Evolutionary conservation across 768 basidiomycete genomes (phyloP).

Genomic region (Termitomyces sp.): DNA sequence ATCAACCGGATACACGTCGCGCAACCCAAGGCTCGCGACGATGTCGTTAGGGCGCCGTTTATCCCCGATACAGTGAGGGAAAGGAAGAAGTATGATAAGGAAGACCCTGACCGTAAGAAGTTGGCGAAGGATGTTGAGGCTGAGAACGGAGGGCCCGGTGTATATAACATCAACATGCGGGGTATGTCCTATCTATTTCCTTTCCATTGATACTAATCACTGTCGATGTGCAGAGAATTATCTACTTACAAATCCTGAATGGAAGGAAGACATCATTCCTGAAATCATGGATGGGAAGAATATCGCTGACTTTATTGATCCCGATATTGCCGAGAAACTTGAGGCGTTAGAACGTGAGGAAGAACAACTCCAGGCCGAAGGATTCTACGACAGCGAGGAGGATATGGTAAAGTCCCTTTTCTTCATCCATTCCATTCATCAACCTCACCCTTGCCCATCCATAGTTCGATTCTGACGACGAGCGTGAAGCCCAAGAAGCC

Average conservation of each 20-base stretch:
- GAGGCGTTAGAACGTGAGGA: constrained; percentile 97
- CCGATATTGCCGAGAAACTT: constrained; percentile 94
- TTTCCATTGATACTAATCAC: background rate
- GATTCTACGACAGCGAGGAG: constrained; percentile 90
- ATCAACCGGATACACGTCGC: constrained; percentile 97
- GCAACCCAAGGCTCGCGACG: constrained; percentile 85
- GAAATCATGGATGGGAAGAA: constrained; percentile 99
- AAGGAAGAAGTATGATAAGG: constrained; percentile 81
- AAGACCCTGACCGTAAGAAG: constrained; percentile 71
- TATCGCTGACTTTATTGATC: constrained; percentile 96
- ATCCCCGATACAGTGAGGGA: constrained; percentile 84
- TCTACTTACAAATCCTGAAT: constrained; percentile 81
- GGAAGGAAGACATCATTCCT: constrained; percentile 98
- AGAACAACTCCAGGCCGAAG: constrained; percentile 89
- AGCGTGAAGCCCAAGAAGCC: constrained; percentile 69
- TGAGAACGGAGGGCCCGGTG: constrained; percentile 86
- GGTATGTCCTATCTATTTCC: constrained; percentile 47
- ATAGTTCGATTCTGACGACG: constrained; percentile 71
- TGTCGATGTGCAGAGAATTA: constrained; percentile 71
- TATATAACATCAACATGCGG: constrained; percentile 87
- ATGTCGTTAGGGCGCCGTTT: constrained; percentile 81
- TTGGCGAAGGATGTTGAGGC: constrained; percentile 81
- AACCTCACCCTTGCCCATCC: background rate
- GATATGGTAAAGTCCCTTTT: constrained; percentile 61
- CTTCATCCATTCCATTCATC: background rate